Base-by-base conservation (phyloP, 2,329 filamentous ascomycete species). In the Pestalotiopsis sp. region DNA sequence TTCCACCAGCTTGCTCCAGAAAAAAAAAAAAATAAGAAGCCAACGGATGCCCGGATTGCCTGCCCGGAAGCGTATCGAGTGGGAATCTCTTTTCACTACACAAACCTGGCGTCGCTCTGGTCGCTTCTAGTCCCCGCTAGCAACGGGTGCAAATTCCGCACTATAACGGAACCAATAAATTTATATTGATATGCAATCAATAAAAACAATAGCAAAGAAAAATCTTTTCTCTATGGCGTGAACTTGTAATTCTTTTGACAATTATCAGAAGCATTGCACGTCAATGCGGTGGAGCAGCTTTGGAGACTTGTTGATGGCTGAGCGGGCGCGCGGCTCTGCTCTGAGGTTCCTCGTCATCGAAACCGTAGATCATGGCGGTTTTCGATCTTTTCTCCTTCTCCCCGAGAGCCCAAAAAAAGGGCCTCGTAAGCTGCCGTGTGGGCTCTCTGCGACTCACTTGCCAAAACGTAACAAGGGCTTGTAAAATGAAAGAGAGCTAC, bases 161-260 rank as follows among this genome's bases (percentile, higher is more conserved):
- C 44, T 52, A 52, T 52, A 52, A 52, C 44, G 44, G 44, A 52
- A 52, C 44, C 44, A 52, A 52, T 52, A 52, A 52, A 52, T 52
- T 52, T 52, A 52, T 52, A 52, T 52, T 22, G 44, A 52, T n/a
- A n/a, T 52, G 56, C 30, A 61, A 35, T 61, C 58, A 61, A 61
- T 39, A 58, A 58, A 52, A 52, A n/a, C 44, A 52, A 52, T 52
- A 52, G 44, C 3, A 17, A 22, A n/a, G 17, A 52, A 52, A 52
- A 52, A n/a, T 52, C 17, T 9, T 52, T n/a, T 22, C n/a, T 35
- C 7, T 2, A 35, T 35, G 30, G 44, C 10, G 13, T 58, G 26
- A 58, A 26, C 26, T 26, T 9, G 30, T 35, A 9, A 35, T 35
- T 35, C 30, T 35, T 6, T 58, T 26, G 22, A 61, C 26, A 20